phyloP scores from a whole-genome alignment of 192 early-diverging fungal species.

The Umbelopsis sp. region DNA sequence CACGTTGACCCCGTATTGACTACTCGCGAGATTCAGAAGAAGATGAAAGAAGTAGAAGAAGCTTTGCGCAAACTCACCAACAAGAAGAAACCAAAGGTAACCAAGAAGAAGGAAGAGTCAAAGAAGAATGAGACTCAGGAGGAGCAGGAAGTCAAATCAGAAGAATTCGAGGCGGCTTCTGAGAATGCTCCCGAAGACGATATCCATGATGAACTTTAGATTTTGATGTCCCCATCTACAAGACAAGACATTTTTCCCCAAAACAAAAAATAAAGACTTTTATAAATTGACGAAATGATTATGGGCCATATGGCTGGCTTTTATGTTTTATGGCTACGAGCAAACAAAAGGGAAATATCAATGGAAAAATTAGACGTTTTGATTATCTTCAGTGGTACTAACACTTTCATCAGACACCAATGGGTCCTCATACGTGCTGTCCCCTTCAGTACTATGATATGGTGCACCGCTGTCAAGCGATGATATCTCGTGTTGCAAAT shows the following conservation, averaged over 20 bases:
- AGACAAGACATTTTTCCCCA: background rate
- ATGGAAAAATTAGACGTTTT: too few relatives aligned
- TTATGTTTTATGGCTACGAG: too few relatives aligned
- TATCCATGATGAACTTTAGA: conserved; percentile 20
- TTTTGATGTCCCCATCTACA: background rate
- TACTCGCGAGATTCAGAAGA: conserved; percentile 56
- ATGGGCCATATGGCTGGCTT: too few relatives aligned
- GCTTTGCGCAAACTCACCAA: conserved; percentile 56
- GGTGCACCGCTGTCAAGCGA: background rate
- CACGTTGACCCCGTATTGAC: conserved; percentile 70
- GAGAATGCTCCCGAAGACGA: background rate
- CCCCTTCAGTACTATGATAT: background rate
- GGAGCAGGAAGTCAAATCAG: background rate
- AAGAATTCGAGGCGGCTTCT: background rate
- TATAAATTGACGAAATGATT: background rate
- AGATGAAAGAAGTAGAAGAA: conserved; percentile 50
- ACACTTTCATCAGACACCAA: background rate
- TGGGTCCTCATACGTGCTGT: background rate
- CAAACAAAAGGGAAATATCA: too few relatives aligned
- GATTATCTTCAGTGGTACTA: too few relatives aligned
- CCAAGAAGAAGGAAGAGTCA: conserved; percentile 27
- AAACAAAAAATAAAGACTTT: background rate
- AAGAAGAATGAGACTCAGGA: conserved; percentile 33
- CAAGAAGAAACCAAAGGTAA: conserved; percentile 62
- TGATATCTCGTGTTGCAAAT: background rate